Evolutionary conservation across 306 rosid genomes (phyloP).

Genomic region (Citrullus amarus): DNA sequence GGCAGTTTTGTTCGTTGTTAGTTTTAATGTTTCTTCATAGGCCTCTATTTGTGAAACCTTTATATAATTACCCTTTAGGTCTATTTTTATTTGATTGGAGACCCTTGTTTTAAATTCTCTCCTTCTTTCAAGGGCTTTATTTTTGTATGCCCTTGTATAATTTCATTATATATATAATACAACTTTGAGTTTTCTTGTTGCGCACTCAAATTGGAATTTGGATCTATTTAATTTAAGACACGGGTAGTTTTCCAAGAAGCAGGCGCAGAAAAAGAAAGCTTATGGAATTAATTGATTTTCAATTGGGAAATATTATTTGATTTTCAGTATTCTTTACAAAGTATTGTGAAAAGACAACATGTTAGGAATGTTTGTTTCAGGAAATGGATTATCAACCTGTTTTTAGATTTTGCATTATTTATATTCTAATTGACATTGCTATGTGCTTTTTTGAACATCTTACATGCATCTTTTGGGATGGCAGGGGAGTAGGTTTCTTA

Average conservation of each 20-base stretch:
- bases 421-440: background rate
- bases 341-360: background rate
- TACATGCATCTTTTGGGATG: slow-evolving; percentile 20
- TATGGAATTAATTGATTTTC: background rate
- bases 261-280: background rate
- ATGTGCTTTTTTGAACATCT: background rate
- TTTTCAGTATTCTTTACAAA: background rate
- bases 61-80: too few species aligned
- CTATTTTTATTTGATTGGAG: background rate
- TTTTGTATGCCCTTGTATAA: background rate
- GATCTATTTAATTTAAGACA: background rate
- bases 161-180: background rate
- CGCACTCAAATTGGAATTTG: background rate
- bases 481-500: slow-evolving; percentile 93
- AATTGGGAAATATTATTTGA: background rate
- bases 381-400: background rate
- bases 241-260: background rate
- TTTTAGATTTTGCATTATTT: background rate
- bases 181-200: background rate
- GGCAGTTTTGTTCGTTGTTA: background rate
- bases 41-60: too few species aligned
- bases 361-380: background rate
- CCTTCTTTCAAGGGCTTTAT: background rate
- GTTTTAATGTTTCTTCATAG: background rate
- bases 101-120: background rate